phyloP scores from a whole-genome alignment of 305 asterid genomes.

The Fraxinus paxiana region DNA sequence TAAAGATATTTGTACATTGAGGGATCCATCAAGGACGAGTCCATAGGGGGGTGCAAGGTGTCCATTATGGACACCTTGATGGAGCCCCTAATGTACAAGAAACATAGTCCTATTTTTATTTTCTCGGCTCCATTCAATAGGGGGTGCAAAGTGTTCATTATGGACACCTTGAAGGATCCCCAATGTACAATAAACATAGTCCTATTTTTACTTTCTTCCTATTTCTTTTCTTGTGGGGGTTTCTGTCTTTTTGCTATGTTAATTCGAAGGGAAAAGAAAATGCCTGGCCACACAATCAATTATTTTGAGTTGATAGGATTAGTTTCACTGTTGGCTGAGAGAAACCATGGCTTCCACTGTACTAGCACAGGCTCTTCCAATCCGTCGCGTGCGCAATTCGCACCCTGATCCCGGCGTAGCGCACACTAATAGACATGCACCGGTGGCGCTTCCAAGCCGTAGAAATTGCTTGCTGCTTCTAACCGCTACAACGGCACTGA shows the following conservation, averaged over 20 bases:
- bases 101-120: too few relatives aligned
- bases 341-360: slow-evolving; percentile 56
- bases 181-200: too few relatives aligned
- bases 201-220: background rate
- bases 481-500: slow-evolving; percentile 55
- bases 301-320: slow-evolving; percentile 18
- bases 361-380: slow-evolving; percentile 38
- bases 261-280: background rate
- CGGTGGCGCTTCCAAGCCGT: slow-evolving; percentile 48
- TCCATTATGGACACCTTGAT: too few relatives aligned
- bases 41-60: too few relatives aligned
- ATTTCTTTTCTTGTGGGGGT: background rate
- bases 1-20: too few relatives aligned
- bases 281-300: slow-evolving; percentile 32
- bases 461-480: slow-evolving; percentile 58
- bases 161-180: too few relatives aligned
- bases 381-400: slow-evolving; percentile 20
- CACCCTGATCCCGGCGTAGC: slow-evolving; percentile 26
- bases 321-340: slow-evolving; percentile 7
- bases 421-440: slow-evolving; percentile 22
- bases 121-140: too few relatives aligned
- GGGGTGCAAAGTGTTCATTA: too few relatives aligned
- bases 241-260: slow-evolving; percentile 11
- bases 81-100: too few relatives aligned
- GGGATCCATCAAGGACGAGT: too few relatives aligned